Evolutionary conservation across 139 green algal genomes (phyloP).

Genomic region (Pleodorina starrii): DNA sequence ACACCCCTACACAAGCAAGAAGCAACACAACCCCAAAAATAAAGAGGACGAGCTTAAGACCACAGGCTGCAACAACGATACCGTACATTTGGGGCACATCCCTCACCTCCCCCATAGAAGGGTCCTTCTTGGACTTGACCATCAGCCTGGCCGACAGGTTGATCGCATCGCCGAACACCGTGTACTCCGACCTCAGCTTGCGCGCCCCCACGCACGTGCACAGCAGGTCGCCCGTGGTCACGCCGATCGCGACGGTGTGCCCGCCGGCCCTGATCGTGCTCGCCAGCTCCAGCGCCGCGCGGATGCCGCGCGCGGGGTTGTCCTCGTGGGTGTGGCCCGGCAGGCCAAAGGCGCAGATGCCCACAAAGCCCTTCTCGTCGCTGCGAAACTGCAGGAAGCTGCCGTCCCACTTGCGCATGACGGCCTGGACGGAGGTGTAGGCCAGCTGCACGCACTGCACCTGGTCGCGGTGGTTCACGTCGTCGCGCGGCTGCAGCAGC

Average conservation of each 20-base stretch:
- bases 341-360: slow-evolving; percentile 87
- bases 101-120: slow-evolving; percentile 18
- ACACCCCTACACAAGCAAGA: not conserved
- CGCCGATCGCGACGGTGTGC: slow-evolving; percentile 66
- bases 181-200: slow-evolving; percentile 86
- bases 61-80: too few species aligned
- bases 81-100: too few species aligned
- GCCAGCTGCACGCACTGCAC: slow-evolving; percentile 74
- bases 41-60: too few species aligned
- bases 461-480: slow-evolving; percentile 41
- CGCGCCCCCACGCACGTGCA: slow-evolving; percentile 83
- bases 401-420: slow-evolving; percentile 80
- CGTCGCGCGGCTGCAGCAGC: slow-evolving; percentile 59
- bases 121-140: slow-evolving; percentile 66
- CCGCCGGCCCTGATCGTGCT: slow-evolving; percentile 40
- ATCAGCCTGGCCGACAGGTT: slow-evolving; percentile 88
- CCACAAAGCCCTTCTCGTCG: slow-evolving; percentile 93
- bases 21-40: too few species aligned
- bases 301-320: slow-evolving; percentile 71
- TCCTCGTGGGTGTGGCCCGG: slow-evolving; percentile 82
- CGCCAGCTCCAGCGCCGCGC: slow-evolving; percentile 65
- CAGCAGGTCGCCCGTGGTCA: slow-evolving; percentile 88
- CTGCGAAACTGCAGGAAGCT: slow-evolving; percentile 87
- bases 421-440: slow-evolving; percentile 71
- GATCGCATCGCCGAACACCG: slow-evolving; percentile 89